Evolutionary conservation across 2,329 filamentous ascomycete species (phyloP).

Genomic region (Chrysoporthe puriensis): DNA sequence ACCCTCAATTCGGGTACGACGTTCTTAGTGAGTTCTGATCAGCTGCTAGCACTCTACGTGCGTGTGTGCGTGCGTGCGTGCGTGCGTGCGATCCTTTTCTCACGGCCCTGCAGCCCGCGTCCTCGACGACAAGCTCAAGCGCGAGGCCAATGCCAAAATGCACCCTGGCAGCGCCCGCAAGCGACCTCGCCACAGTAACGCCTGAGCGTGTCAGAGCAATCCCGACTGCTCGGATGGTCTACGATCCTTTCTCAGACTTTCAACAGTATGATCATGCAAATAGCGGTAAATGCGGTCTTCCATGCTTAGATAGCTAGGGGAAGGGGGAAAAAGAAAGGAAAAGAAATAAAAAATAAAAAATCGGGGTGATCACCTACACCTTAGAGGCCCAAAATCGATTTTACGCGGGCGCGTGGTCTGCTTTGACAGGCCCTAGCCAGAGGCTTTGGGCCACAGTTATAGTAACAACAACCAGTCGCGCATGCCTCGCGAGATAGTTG

Average conservation of each 20-base stretch:
- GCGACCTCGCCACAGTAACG: constrained; percentile 55
- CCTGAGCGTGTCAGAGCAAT: neutral
- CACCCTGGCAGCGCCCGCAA: constrained; percentile 61
- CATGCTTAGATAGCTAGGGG: neutral
- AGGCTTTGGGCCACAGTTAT: too few species aligned
- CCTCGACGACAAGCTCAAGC: constrained; percentile 68
- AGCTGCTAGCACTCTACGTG: neutral
- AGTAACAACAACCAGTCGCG: too few species aligned
- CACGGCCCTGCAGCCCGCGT: constrained; percentile 56
- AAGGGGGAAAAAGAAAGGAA: neutral
- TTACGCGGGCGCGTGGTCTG: neutral
- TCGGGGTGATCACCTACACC: neutral
- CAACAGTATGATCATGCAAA: neutral
- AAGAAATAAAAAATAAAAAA: neutral
- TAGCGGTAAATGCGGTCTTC: neutral
- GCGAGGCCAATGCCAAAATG: constrained; percentile 64
- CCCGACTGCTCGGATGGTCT: neutral
- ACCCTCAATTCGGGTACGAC: constrained; percentile 90
- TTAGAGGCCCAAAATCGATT: too few species aligned
- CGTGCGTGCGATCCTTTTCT: constrained; percentile 5
- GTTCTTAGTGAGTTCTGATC: constrained; percentile 71
- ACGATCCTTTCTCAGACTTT: neutral
- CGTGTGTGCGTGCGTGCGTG: neutral
- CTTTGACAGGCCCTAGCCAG: too few species aligned
- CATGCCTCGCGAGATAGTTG: neutral